These are phyloP conservation scores for Geotrichum citri-aurantii DNA, from an alignment of 1,139 yeast species.

Conservation along the genomic window DNA sequence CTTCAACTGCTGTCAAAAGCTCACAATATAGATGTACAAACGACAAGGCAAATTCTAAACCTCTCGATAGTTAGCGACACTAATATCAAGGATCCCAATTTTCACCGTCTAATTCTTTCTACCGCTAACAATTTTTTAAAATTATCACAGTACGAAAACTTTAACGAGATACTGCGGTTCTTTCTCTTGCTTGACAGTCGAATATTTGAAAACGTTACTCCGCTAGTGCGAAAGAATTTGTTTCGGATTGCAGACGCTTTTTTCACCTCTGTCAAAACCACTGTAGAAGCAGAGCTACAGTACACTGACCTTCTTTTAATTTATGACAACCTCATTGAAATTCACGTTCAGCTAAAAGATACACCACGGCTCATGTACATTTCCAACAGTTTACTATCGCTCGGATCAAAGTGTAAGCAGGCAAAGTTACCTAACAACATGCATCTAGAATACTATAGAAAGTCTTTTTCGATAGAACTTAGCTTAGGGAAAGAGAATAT, in stretches of 20 bases:
- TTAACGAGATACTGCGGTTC: conserved; percentile 9
- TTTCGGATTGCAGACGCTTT: conserved; percentile 8
- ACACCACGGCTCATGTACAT: conserved; percentile 18
- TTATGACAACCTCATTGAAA: conserved; percentile 12
- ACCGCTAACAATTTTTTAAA: conserved; percentile 5
- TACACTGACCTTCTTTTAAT: conserved; percentile 6
- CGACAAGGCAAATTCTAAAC: background rate
- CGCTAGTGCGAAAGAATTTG: background rate
- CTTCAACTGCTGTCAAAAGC: conserved; percentile 8
- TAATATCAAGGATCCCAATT: conserved; percentile 5
- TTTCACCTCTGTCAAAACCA: conserved; percentile 8
- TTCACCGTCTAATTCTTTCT: conserved; percentile 9
- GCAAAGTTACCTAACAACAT: background rate
- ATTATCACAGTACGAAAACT: conserved; percentile 4
- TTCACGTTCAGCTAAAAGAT: conserved; percentile 7
- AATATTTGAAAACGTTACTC: background rate
- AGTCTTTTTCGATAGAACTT: conserved; percentile 21
- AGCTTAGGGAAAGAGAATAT: conserved; percentile 10
- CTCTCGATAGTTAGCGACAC: background rate
- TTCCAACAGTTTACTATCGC: conserved; percentile 22
- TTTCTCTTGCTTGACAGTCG: conserved; percentile 1
- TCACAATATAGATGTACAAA: background rate
- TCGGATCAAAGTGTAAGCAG: conserved; percentile 20
- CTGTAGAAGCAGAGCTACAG: conserved; percentile 3
- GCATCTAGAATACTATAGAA: conserved; percentile 21